phyloP scores from a whole-genome alignment of 202 grass and related monocot genomes.

The Panicum virgatum region DNA sequence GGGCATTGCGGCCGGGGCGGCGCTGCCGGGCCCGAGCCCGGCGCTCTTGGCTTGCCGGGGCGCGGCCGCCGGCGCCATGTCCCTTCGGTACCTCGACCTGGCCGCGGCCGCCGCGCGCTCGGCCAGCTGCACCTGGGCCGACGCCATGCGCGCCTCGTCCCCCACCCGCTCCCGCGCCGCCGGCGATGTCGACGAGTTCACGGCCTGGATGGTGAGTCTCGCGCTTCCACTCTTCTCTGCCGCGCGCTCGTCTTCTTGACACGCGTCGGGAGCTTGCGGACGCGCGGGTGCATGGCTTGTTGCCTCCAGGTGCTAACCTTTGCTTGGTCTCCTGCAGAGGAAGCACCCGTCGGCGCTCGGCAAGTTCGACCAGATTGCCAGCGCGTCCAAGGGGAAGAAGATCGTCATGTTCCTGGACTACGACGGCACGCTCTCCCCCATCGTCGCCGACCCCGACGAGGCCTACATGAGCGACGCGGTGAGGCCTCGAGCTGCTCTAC shows the following conservation, averaged over 20 bases:
- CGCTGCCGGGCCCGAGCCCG: conserved; percentile 45
- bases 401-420: conserved; percentile 96
- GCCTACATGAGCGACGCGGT: conserved; percentile 94
- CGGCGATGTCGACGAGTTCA: conserved; percentile 52
- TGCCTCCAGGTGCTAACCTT: conserved; percentile 5
- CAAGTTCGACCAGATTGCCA: conserved; percentile 87
- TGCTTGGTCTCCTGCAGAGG: conserved; percentile 40
- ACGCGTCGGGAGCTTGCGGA: conserved; percentile 22
- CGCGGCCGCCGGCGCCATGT: conserved; percentile 48
- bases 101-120: conserved; percentile 49
- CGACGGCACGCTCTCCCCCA: conserved; percentile 93
- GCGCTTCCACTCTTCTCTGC: too few relatives aligned
- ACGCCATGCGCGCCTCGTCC: conserved; percentile 89
- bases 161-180: conserved; percentile 75
- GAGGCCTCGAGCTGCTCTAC: conserved; percentile 5
- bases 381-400: conserved; percentile 69
- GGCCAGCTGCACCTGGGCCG: conserved; percentile 60
- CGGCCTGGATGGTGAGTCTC: conserved; percentile 65
- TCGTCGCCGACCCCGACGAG: conserved; percentile 84
- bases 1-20: conserved; percentile 62
- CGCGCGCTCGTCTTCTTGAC: background rate
- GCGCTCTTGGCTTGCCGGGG: conserved; percentile 52
- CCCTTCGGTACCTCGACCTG: conserved; percentile 55
- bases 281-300: background rate
- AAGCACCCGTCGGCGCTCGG: conserved; percentile 82